Base-by-base conservation (phyloP, 2,329 filamentous ascomycete species). In the Zasmidium cellare region DNA sequence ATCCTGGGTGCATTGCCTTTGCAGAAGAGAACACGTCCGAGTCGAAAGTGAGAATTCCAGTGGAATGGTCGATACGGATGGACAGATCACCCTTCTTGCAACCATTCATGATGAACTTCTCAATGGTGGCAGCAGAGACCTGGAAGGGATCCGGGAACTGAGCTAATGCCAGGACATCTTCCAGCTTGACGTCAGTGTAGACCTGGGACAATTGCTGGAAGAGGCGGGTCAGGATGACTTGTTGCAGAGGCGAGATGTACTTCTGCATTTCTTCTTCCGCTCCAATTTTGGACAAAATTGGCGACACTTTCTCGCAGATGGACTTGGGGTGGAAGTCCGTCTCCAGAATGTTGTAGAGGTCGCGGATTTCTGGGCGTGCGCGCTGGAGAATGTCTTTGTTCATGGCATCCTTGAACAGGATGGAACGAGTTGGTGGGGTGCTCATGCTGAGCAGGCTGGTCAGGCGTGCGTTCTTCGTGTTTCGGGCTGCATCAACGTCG, bases 41-140 rank as follows among this genome's bases (percentile, higher is more conserved):
- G 75, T 99, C 94, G 69, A 99, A 99, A 75, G 92, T 97, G 60
- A 99, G 85, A 51, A 97, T 90, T 60, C 94, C 92, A 54, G 92
- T 93, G 61, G 92, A 92, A 74, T 99, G 94, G 73, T 97, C 91
- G 77, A 97, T 91, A 61, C 94, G 92, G 69, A 99, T 96, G 54
- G 94, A 90, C 47, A 99, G 84, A 70, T 99, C 94, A 57, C 94
- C 94, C 85, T 99, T 99, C 87, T 99, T 99, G 85, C 96, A 97
- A 64, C 94, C 94, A 77, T 99, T 99, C 94, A 99, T 99, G 83
- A 99, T 97, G 83, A 99, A 99, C 81, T 97, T 99, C 82, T 99
- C 94, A 66, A 99, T 96, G 61, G 91, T 96, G 65, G 88, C 87
- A 54, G 90, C 87, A 63, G 85, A 89, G 66, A 97, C 92, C 78